phyloP scores from a whole-genome alignment of 2,329 filamentous ascomycete genomes.

The Leptographium galeiforme region DNA sequence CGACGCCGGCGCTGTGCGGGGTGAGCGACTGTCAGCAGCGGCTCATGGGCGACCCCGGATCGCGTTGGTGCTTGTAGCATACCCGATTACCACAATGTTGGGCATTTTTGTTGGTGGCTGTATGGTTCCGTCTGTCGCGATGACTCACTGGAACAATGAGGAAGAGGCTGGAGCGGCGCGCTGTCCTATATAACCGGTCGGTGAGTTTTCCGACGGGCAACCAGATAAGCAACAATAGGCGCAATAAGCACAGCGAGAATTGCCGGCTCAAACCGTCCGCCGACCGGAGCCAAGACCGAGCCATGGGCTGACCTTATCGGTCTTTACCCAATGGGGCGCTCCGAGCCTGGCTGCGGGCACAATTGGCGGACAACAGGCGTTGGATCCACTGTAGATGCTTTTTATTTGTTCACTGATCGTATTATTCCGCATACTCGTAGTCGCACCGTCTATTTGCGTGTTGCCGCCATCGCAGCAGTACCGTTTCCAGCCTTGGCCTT shows the following conservation, averaged over 20 bases:
- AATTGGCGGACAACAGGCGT: not conserved
- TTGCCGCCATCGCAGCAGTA: too few species aligned
- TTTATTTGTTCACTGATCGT: not conserved
- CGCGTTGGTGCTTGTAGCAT: not conserved
- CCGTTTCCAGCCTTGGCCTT: too few species aligned
- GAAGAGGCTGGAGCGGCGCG: too few species aligned
- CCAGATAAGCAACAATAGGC: not conserved
- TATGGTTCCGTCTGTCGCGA: not conserved
- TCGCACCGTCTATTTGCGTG: not conserved
- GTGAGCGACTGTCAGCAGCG: not conserved
- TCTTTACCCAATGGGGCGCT: too few species aligned
- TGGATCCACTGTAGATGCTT: not conserved
- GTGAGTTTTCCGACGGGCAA: not conserved
- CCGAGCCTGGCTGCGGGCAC: too few species aligned
- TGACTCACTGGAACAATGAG: not conserved
- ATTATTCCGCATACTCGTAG: not conserved
- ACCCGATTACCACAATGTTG: conserved; percentile 26
- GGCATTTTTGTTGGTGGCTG: conserved; percentile 15
- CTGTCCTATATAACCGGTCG: too few species aligned
- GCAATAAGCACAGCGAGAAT: too few species aligned
- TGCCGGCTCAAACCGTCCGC: too few species aligned
- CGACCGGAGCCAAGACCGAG: too few species aligned
- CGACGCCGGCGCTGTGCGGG: conserved; percentile 30
- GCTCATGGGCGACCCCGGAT: not conserved
- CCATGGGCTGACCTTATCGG: too few species aligned